A percentile compares a stretch with the other conserved stretches of the same genome.
Conservation (phyloP, 1,284 basidiomycete genomes). For the Ustilago nuda region DNA sequence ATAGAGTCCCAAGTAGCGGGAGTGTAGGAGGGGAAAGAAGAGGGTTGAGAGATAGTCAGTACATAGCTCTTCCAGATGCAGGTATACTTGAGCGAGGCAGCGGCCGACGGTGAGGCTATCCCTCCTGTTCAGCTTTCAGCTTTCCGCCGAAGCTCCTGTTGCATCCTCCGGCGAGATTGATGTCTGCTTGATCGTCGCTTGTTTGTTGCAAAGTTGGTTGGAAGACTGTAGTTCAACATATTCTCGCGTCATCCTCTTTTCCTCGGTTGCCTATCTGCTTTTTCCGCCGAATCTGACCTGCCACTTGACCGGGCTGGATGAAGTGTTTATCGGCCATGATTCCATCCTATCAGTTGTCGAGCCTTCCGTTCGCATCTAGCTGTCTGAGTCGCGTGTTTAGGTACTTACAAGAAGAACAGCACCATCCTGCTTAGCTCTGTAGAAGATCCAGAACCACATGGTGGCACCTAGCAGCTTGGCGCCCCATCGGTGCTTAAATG, state of each 20-base stretch:
- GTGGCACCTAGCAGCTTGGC: slow-evolving; percentile 66
- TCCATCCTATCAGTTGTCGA: no score
- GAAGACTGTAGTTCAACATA: no score
- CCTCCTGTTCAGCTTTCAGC: background rate
- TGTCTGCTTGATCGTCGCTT: background rate
- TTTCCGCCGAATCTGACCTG: no score
- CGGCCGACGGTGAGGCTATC: background rate
- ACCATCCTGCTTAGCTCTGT: slow-evolving; percentile 67
- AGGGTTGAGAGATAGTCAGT: background rate
- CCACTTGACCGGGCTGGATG: no score
- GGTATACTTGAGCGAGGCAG: background rate
- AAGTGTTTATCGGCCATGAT: no score
- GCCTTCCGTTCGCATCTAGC: no score
- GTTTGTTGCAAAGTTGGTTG: background rate
- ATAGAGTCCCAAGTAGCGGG: background rate
- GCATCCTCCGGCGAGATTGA: background rate
- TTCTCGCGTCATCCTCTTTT: background rate
- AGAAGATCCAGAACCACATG: slow-evolving; percentile 69
- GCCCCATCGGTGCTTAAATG: slow-evolving; percentile 60
- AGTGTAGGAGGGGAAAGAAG: background rate
- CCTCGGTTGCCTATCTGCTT: background rate
- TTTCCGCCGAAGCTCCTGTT: no score
- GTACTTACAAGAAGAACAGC: slow-evolving; percentile 66
- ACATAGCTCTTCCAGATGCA: background rate
- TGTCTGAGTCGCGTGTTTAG: background rate